Percentiles rank a stretch among this genome's conserved stretches.
phyloP scores from a whole-genome alignment of 1,284 basidiomycete species.

The Rhodotorula sp. region DNA sequence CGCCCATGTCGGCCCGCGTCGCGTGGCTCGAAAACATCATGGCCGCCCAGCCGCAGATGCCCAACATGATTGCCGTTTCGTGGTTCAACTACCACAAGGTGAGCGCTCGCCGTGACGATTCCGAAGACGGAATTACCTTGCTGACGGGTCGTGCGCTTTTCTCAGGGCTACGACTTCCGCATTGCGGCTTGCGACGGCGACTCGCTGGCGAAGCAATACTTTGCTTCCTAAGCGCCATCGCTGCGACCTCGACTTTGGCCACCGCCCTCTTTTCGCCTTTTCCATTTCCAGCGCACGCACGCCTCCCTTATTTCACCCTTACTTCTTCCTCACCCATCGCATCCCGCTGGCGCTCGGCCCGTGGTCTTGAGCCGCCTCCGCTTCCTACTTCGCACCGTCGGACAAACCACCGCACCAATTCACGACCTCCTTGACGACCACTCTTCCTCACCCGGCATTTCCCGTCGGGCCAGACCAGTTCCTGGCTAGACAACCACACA shows the following conservation, averaged over 20 bases:
- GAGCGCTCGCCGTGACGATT: not conserved
- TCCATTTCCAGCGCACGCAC: not conserved
- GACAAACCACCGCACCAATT: too few relatives aligned
- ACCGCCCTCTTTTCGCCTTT: not conserved
- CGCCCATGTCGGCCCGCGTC: conserved; percentile 41
- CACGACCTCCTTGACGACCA: too few relatives aligned
- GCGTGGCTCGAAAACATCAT: conserved; percentile 46
- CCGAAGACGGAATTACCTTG: not conserved
- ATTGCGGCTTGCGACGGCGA: conserved; percentile 39
- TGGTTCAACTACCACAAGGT: conserved; percentile 49
- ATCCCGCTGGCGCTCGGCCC: too few relatives aligned
- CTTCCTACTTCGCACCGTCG: too few relatives aligned
- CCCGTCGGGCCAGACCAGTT: too few relatives aligned
- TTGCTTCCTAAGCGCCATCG: conserved; percentile 11
- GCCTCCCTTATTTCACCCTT: not conserved
- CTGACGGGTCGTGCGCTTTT: conserved; percentile 9
- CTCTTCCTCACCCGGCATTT: too few relatives aligned
- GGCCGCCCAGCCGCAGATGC: conserved; percentile 37
- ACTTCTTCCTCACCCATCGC: too few relatives aligned
- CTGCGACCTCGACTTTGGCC: not conserved
- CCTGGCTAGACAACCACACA: too few relatives aligned
- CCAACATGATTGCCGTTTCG: conserved; percentile 46
- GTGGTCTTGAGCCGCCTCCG: too few relatives aligned
- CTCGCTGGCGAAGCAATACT: conserved; percentile 30
- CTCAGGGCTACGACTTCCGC: conserved; percentile 39